phyloP scores from a whole-genome alignment of 225 moss, liverwort and hornwort genomes.

The Pseudoscleropodium purum region DNA sequence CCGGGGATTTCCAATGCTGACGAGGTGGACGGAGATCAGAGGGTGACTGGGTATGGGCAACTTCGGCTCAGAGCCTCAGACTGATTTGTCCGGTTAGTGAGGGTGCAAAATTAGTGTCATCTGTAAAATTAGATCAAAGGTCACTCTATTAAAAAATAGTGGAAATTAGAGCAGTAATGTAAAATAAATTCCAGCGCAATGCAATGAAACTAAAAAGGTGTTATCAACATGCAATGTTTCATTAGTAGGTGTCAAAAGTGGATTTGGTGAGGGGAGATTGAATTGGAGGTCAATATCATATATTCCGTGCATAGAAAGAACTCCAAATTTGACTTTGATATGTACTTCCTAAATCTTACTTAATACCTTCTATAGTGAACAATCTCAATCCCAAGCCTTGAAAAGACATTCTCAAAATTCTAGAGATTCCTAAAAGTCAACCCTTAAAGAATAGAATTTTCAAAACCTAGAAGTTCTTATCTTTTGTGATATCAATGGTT shows the following conservation, averaged over 20 bases:
- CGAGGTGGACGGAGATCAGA: not conserved
- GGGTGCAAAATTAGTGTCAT: not conserved
- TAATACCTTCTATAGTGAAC: fast-evolving
- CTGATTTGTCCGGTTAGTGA: not conserved
- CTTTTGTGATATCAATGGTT: not conserved
- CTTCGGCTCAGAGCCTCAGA: not conserved
- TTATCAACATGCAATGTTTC: not conserved
- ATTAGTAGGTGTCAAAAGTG: fast-evolving
- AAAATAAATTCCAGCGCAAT: not conserved
- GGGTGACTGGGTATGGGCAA: not conserved
- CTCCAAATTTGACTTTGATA: fast-evolving
- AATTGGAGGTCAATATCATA: not conserved
- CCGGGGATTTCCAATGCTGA: not conserved
- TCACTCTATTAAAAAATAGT: not conserved
- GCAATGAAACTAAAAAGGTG: not conserved
- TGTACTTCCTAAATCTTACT: not conserved
- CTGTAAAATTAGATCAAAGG: not conserved
- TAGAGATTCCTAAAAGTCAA: not conserved
- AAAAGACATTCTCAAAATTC: not conserved
- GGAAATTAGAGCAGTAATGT: not conserved
- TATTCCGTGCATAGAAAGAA: fast-evolving
- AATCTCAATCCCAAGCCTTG: not conserved
- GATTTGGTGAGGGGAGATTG: not conserved
- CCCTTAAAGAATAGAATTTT: not conserved
- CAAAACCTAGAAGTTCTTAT: fast-evolving